phyloP scores from a whole-genome alignment of 108 stramenopile genomes.

The Epipyxis sp. region DNA sequence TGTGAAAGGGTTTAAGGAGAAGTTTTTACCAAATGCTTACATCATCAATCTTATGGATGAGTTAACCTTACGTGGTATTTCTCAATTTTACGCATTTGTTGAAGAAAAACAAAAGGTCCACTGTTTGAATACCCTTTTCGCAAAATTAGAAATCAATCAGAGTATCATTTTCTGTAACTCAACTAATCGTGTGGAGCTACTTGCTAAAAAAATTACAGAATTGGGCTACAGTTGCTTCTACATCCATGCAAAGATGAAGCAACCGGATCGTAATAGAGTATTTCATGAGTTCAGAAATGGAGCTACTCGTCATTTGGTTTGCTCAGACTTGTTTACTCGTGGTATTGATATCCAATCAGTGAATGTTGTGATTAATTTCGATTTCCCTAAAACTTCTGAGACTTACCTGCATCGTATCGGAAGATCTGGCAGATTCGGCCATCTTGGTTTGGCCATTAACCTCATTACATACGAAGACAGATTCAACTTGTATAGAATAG shows the following conservation, averaged over 20 bases:
- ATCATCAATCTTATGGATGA: slow-evolving; percentile 99
- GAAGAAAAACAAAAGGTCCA: slow-evolving; percentile 97
- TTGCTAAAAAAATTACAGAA: slow-evolving; percentile 97
- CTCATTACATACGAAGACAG: slow-evolving; percentile 93
- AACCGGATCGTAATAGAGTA: slow-evolving; percentile 92
- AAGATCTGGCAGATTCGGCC: slow-evolving; percentile 94
- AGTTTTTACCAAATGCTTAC: slow-evolving; percentile 81
- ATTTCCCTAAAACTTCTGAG: slow-evolving; percentile 97
- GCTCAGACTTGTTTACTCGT: slow-evolving; percentile 87
- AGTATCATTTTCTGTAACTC: slow-evolving; percentile 99
- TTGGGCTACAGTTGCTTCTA: slow-evolving; percentile 99
- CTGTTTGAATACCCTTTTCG: slow-evolving; percentile 96
- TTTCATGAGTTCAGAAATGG: slow-evolving; percentile 99
- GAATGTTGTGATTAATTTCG: slow-evolving; percentile 97
- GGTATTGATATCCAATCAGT: slow-evolving; percentile 99
- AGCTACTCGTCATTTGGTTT: slow-evolving; percentile 92
- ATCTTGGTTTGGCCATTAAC: slow-evolving; percentile 95
- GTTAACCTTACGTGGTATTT: slow-evolving; percentile 94
- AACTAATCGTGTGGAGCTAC: slow-evolving; percentile 90
- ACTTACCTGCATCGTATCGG: slow-evolving; percentile 98
- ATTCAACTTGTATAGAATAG: slow-evolving; percentile 70
- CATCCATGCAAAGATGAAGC: slow-evolving; percentile 99
- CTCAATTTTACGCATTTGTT: slow-evolving; percentile 97
- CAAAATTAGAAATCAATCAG: slow-evolving; percentile 88
- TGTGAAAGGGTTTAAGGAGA: slow-evolving; percentile 89